Conservation (phyloP, 805 yeast genomes). For the Scheffersomyces coipomensis region DNA sequence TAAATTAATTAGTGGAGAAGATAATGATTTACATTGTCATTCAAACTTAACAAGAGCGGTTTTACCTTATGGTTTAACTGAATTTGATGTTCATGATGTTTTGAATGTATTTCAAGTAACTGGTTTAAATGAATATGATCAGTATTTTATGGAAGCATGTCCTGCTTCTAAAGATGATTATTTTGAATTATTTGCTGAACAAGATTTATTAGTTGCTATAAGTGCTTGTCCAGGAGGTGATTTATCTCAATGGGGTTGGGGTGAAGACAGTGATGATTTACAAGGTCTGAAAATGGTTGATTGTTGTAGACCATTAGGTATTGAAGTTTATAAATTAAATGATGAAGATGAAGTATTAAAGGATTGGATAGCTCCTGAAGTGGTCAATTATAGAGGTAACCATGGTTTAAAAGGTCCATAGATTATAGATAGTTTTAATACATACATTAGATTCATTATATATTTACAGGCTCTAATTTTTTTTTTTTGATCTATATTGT, state of each 20-base stretch:
- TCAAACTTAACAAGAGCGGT: slow-evolving; percentile 62
- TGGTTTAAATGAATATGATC: slow-evolving; percentile 63
- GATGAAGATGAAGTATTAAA: slow-evolving; percentile 42
- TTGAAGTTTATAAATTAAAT: slow-evolving; percentile 56
- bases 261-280: slow-evolving; percentile 49
- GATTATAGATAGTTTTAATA: neutral
- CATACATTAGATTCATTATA: neutral
- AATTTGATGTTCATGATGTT: slow-evolving; percentile 67
- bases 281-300: slow-evolving; percentile 52
- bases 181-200: slow-evolving; percentile 67
- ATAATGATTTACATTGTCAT: slow-evolving; percentile 66
- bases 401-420: slow-evolving; percentile 45
- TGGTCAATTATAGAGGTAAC: slow-evolving; percentile 51
- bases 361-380: slow-evolving; percentile 52
- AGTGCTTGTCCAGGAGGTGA: slow-evolving; percentile 74
- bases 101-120: slow-evolving; percentile 69
- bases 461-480: neutral
- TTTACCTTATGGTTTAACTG: slow-evolving; percentile 59
- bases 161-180: slow-evolving; percentile 61
- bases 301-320: slow-evolving; percentile 61
- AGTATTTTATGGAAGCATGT: slow-evolving; percentile 69
- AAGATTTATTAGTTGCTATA: slow-evolving; percentile 60
- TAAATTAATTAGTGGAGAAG: slow-evolving; percentile 60
- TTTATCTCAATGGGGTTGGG: slow-evolving; percentile 70
- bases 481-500: slow-evolving; percentile 18